Evolutionary conservation across 2,329 filamentous ascomycete genomes (phyloP).

Genomic region (Curvularia sp.): DNA sequence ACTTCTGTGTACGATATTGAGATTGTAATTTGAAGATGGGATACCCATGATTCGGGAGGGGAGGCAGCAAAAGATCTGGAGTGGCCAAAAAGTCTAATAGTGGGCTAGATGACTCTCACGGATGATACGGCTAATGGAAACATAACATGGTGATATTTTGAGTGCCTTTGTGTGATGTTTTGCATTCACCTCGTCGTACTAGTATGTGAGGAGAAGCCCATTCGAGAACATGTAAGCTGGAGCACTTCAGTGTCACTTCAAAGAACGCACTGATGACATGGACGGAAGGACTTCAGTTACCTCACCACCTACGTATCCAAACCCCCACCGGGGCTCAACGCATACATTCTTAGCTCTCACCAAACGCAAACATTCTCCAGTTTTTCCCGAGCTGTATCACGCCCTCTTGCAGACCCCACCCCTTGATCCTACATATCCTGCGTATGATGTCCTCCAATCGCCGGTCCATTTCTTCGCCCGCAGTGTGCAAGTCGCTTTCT

Average conservation of each 20-base stretch:
- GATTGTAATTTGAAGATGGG: neutral
- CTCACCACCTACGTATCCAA: too few species aligned
- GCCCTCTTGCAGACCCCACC: slow-evolving; percentile 78
- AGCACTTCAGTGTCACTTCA: too few species aligned
- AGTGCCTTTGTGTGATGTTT: neutral
- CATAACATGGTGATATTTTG: neutral
- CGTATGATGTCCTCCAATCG: slow-evolving; percentile 76
- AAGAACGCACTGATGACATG: too few species aligned
- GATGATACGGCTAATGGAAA: neutral
- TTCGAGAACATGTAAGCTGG: too few species aligned
- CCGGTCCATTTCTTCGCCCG: slow-evolving; percentile 81
- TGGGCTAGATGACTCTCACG: too few species aligned
- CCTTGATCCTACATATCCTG: slow-evolving; percentile 78
- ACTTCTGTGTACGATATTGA: neutral
- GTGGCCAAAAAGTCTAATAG: too few species aligned
- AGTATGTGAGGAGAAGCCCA: too few species aligned
- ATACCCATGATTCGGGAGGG: neutral
- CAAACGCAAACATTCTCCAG: slow-evolving; percentile 79
- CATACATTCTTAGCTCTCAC: slow-evolving; percentile 40
- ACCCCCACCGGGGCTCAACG: too few species aligned
- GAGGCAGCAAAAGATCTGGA: neutral
- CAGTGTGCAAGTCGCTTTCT: slow-evolving; percentile 88
- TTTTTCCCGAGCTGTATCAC: slow-evolving; percentile 73
- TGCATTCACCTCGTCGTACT: neutral
- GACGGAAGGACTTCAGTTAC: too few species aligned